phyloP scores from a whole-genome alignment of 1,284 basidiomycete species.

The Leucoagaricus sp. region DNA sequence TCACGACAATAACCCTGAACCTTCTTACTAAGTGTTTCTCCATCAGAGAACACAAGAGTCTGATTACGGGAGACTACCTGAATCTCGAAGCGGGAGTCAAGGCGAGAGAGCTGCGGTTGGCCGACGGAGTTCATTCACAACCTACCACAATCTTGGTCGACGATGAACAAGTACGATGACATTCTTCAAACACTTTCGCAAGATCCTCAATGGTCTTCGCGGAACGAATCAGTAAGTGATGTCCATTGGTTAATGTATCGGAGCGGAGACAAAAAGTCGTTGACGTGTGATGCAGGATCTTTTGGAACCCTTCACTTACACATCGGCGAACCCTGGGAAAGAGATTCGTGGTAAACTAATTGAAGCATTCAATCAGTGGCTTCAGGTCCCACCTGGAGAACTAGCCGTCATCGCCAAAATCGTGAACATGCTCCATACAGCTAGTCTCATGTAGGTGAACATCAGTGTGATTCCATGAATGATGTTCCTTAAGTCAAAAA shows the following conservation, averaged over 20 bases:
- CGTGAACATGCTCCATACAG: slow-evolving; percentile 93
- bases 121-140: neutral
- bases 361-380: slow-evolving; percentile 94
- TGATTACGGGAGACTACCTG: neutral
- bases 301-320: slow-evolving; percentile 90
- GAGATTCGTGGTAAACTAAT: slow-evolving; percentile 91
- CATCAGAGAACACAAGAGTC: neutral
- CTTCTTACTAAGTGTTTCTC: neutral
- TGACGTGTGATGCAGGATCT: slow-evolving; percentile 46
- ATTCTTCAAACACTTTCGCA: slow-evolving; percentile 26
- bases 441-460: slow-evolving; percentile 80
- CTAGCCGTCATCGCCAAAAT: slow-evolving; percentile 77
- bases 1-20: neutral
- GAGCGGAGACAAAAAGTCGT: neutral
- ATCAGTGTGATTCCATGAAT: slow-evolving; percentile 4
- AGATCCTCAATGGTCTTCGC: slow-evolving; percentile 22
- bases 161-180: slow-evolving; percentile 25
- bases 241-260: neutral
- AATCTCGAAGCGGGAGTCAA: neutral
- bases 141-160: neutral
- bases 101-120: too few species aligned
- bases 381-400: slow-evolving; percentile 76
- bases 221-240: slow-evolving; percentile 20
- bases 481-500: slow-evolving; percentile 2
- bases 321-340: slow-evolving; percentile 87